phyloP scores from a whole-genome alignment of 345 rosid genomes.

The Cardiospermum halicacabum region DNA sequence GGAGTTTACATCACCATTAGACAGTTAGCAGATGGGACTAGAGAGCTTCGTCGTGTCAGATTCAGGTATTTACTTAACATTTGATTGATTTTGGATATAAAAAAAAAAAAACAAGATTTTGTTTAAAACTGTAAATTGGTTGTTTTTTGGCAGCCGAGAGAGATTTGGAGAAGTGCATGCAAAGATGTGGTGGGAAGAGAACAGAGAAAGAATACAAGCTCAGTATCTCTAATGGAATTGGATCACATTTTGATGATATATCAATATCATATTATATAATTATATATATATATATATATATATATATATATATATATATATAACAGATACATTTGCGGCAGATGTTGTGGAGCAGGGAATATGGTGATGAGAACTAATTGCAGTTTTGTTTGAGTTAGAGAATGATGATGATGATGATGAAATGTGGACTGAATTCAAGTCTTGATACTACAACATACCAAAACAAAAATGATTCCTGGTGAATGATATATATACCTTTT shows the following conservation, averaged over 20 bases:
- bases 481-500: background rate
- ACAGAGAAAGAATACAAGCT: conserved; percentile 93
- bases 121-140: too few relatives aligned
- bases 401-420: too few relatives aligned
- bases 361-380: conserved; percentile 15
- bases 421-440: background rate
- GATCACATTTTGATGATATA: too few relatives aligned
- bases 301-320: too few relatives aligned
- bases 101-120: too few relatives aligned
- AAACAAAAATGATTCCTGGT: background rate
- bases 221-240: conserved; percentile 68
- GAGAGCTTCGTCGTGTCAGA: conserved; percentile 96
- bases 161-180: conserved; percentile 87
- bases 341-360: conserved; percentile 1
- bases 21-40: conserved; percentile 76
- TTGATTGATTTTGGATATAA: background rate
- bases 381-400: conserved; percentile 21
- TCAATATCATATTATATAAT: too few relatives aligned
- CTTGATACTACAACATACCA: background rate
- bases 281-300: too few relatives aligned
- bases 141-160: conserved; percentile 62
- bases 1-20: conserved; percentile 94
- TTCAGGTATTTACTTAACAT: conserved; percentile 56
- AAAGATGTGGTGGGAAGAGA: conserved; percentile 98
- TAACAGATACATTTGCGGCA: background rate